Percentiles rank a stretch among this genome's conserved stretches.
Conservation (phyloP, 345 rosid genomes). For the Populus tremula region DNA sequence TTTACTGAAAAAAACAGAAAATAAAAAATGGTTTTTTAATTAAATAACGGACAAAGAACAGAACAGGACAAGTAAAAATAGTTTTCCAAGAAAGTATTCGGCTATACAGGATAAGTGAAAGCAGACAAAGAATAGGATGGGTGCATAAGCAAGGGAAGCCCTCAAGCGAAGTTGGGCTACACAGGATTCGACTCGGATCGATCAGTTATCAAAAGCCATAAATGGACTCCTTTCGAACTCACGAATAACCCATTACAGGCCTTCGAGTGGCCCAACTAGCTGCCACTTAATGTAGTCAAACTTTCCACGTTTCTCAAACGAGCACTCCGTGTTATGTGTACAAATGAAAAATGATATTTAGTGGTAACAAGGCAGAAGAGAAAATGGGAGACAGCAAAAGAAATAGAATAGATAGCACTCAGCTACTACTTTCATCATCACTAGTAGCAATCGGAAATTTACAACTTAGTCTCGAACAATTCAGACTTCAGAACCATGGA, state of each 20-base stretch:
- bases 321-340: too few relatives aligned
- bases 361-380: not conserved
- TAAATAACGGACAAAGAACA: too few relatives aligned
- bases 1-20: too few relatives aligned
- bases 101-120: too few relatives aligned
- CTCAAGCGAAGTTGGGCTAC: not conserved
- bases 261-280: not conserved
- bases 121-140: too few relatives aligned
- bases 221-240: not conserved
- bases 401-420: not conserved
- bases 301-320: not conserved
- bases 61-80: too few relatives aligned
- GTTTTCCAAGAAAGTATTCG: too few relatives aligned
- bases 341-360: too few relatives aligned
- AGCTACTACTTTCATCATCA: not conserved
- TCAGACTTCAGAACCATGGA: not conserved
- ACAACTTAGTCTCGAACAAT: constrained; percentile 11
- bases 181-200: not conserved
- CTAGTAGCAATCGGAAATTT: constrained; percentile 1
- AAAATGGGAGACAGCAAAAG: not conserved
- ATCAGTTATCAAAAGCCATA: not conserved
- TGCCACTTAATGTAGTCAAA: not conserved
- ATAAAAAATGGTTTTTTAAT: too few relatives aligned
- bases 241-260: not conserved
- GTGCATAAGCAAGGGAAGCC: not conserved